Percentiles rank a stretch among this genome's conserved stretches.
Evolutionary conservation across 1,139 yeast species (phyloP).

Genomic region (Taphrina deformans): DNA sequence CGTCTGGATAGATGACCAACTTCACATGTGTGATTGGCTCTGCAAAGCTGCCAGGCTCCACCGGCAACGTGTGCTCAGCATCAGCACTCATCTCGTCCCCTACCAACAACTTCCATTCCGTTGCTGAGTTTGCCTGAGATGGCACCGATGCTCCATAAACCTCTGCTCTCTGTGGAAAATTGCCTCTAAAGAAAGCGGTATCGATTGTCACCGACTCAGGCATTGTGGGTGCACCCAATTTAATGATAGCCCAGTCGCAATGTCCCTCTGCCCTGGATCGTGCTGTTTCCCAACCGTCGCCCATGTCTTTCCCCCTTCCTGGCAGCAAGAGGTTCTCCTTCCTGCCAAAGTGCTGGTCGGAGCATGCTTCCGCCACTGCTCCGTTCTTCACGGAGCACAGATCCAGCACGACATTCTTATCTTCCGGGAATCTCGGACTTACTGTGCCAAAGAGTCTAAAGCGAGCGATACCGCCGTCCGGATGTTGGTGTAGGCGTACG

Average conservation of each 20-base stretch:
- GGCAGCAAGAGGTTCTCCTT: conserved; percentile 86
- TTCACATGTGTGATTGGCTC: conserved; percentile 61
- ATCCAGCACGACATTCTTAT: conserved; percentile 56
- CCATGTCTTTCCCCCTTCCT: conserved; percentile 93
- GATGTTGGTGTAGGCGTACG: conserved; percentile 83
- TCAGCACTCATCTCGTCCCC: conserved; percentile 73
- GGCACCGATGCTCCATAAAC: conserved; percentile 48
- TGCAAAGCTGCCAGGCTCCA: conserved; percentile 38
- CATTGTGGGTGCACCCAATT: conserved; percentile 62
- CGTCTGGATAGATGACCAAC: conserved; percentile 86
- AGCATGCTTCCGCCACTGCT: conserved; percentile 76
- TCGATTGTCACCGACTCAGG: conserved; percentile 68
- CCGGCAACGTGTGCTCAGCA: conserved; percentile 63
- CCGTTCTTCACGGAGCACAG: conserved; percentile 83
- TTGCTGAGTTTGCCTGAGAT: conserved; percentile 41
- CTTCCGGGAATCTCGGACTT: conserved; percentile 60
- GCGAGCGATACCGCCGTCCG: conserved; percentile 96
- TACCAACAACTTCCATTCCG: conserved; percentile 67
- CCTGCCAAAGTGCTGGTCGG: conserved; percentile 92
- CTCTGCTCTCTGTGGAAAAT: conserved; percentile 76
- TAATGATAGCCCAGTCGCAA: conserved; percentile 83
- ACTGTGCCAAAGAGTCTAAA: conserved; percentile 85
- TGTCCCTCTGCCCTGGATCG: conserved; percentile 82
- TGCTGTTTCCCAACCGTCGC: conserved; percentile 98
- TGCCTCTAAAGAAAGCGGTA: conserved; percentile 91